Base-by-base conservation (phyloP, 257 asterid species). In the Hygrophila difformis region DNA sequence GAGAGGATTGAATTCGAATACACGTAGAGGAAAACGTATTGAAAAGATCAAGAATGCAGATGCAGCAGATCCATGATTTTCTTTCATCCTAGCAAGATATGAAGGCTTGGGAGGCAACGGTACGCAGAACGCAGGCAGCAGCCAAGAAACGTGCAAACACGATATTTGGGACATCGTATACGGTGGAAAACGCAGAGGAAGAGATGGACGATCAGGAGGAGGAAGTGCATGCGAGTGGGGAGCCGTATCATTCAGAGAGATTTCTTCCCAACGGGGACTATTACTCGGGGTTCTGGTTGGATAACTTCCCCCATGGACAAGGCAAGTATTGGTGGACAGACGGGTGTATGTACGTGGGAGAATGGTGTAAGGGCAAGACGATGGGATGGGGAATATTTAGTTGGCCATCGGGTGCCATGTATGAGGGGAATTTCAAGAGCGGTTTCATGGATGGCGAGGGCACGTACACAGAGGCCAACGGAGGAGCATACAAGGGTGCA, bases 381-480 rank as follows among this genome's bases (percentile, higher is more conserved):
- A 81, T 78, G 83, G 95, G 95, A 2, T 65, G 48, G 50, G 97
- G 97, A 5, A 56, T 57, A 10, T 87, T 87, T 36, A 80, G 76
- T 49, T 87, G 95, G 97, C 94, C 97, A 3, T 81, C 91, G 0
- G 95, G 97, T 3, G 95, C 94, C 0, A 67, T 56, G 51, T 87
- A 87, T 19, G 89, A 81, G 13, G 97, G 97, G 0, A 71, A 70
- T 64, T 87, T 87, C 75, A 87, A 81, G 70, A 81, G 79, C 15
- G 97, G 97, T n/a, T 87, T 72, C 71, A 81, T 87, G 95, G 95
- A 87, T 55, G 97, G 97, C 1, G 95, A 84, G 12, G 97, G 97
- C 1, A 70, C 76, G 1, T 78, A 81, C 22, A 70, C 87, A 1
- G 81, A 78, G 6, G 71, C 93, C 1, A 62, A 60, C 6, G 97